Conservation (phyloP, 306 rosid species). For the Cicer judaicum region DNA sequence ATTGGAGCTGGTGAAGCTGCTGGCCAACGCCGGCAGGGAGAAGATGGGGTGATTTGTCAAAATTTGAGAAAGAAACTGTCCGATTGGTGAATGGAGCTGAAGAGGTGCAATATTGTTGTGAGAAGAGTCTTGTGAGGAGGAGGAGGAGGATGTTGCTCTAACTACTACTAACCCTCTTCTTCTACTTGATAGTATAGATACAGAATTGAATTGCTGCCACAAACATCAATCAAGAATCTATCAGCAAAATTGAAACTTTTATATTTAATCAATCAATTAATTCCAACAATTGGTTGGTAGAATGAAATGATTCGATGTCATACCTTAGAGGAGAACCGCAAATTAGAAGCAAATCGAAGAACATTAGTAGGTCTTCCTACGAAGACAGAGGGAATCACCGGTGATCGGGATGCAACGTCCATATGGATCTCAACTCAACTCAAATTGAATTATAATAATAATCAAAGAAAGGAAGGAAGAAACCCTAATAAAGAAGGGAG, state of each 20-base stretch:
- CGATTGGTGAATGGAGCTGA: constrained; percentile 87
- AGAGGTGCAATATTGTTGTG: constrained; percentile 76
- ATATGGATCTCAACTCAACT: constrained; percentile 34
- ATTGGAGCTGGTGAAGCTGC: constrained; percentile 90
- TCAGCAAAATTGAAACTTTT: no score
- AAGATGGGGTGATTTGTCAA: constrained; percentile 84
- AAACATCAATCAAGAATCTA: no score
- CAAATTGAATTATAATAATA: no score
- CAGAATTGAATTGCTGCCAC: constrained; percentile 14
- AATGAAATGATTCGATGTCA: background rate
- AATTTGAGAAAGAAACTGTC: constrained; percentile 86
- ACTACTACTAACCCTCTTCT: constrained; percentile 51
- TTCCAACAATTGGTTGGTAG: no score
- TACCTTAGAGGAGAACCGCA: constrained; percentile 60
- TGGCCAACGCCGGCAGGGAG: constrained; percentile 93
- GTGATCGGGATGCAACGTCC: constrained; percentile 66
- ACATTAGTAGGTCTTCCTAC: constrained; percentile 47
- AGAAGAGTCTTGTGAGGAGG: constrained; percentile 55
- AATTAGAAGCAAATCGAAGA: constrained; percentile 42
- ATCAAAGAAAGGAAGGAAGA: no score
- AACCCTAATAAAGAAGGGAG: no score
- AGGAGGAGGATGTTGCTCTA: constrained; percentile 46
- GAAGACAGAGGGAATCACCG: constrained; percentile 39
- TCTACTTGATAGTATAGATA: constrained; percentile 39
- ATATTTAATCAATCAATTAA: no score